Evolutionary conservation across 2,329 filamentous ascomycete species (phyloP).

Genomic region (Phyllosticta citriasiana): DNA sequence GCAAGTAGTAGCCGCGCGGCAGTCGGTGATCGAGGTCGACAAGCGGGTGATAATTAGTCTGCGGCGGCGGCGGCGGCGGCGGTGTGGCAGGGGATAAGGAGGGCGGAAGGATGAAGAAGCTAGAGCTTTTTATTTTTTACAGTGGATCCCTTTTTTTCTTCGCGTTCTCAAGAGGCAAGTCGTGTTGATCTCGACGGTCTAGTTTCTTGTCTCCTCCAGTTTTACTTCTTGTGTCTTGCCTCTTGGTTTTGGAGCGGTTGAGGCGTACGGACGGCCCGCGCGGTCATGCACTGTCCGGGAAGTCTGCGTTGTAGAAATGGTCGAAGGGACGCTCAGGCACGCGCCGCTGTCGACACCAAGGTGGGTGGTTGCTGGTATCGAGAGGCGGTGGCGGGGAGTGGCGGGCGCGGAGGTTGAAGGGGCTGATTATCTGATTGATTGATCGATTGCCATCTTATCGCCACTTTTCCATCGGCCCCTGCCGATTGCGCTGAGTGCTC

Average conservation of each 20-base stretch:
- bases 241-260: background rate
- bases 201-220: background rate
- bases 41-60: background rate
- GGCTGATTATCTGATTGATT: slow-evolving; percentile 8
- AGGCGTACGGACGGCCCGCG: background rate
- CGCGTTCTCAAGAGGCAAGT: background rate
- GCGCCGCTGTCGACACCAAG: no score
- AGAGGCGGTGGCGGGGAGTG: background rate
- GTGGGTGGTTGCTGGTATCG: no score
- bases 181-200: background rate
- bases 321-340: no score
- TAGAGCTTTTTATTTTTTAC: background rate
- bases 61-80: background rate
- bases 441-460: background rate
- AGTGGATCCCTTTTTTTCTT: background rate
- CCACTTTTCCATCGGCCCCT: no score
- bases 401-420: slow-evolving; percentile 7
- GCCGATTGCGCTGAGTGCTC: background rate
- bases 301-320: no score
- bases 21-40: slow-evolving; percentile 6
- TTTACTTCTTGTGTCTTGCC: background rate
- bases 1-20: background rate
- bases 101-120: background rate
- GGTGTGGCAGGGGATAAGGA: background rate
- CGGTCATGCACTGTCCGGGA: no score